Base-by-base conservation (phyloP, 2,329 filamentous ascomycete genomes). In the Mycosphaerelloides madeirae region DNA sequence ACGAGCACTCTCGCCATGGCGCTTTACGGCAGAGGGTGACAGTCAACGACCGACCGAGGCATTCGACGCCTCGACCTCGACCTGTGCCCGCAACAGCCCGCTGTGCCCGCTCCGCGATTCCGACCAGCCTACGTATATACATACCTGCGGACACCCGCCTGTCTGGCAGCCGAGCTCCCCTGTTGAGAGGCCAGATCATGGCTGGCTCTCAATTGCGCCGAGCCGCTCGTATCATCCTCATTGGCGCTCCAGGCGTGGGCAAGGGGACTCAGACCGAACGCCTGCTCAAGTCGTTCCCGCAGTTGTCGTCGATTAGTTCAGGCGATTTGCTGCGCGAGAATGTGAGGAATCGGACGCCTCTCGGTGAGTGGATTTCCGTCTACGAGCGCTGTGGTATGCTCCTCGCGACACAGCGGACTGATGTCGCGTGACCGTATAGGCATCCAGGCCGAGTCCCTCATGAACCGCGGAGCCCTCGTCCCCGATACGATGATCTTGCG, bases 231-330 rank as follows among this genome's bases (percentile, higher is more conserved):
- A 84, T 97, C 53, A 97, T 98, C 63, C 81, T 98, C 56, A 81
- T 98, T 59, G 93, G 93, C 58, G 90, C 91, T 41, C 93, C 93
- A n/a, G 90, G 90, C 46, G 93, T 95, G 45, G 93, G 93, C 52
- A 98, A 98, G 68, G 93, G 61, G 52, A 98, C 93, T 3, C 93
- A 98, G 72, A 88, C 87, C 40, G 87, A 95, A 67, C 82, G 93
- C 50, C 75, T 98, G 51, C 82, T 97, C 56, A 75, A 83, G 57
- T 82, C 86, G 55, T 98, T 93, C 64, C 87, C 90, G 3, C 86
- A 96, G 62, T 75, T 98, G 36, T 85, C 87, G 41, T 84, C 89
- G 14, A 91, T 98, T 67, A 95, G 88, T 68, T 95, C 93, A 3
- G 93, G 93, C 49, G 91, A 98, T 67, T 74, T 98, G 13, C 73